Evolutionary conservation across 768 basidiomycete species (phyloP), one percentile per base, ranked within the genome.

Genomic region (Calocybe indica): DNA sequence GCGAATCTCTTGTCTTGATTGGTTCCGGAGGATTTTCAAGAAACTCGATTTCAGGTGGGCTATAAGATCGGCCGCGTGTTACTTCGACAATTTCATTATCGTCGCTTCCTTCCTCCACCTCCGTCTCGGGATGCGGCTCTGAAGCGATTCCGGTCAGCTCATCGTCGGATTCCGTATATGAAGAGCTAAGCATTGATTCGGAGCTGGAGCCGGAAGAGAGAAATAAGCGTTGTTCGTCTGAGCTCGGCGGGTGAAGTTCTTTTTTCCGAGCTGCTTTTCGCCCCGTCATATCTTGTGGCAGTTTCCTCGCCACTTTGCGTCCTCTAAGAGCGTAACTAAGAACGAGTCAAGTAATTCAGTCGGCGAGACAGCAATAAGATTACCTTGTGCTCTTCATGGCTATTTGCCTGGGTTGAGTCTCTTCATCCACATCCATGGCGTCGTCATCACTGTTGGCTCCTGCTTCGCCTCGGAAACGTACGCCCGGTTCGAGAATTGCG

Each of bases 31-130:
- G 53, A 31, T 38, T 45, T 7, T 50, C 47, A 7, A 60, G 55
- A 13, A 58, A 53, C 39, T 52, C 47, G 30, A 60, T 53, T 14
- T 56, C 57, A 13, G 46, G 46, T 2, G 54, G 51, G 39, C 49
- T 54, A 13, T 43, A 50, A 28, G 52, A 47, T 40, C 54, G 47
- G 35, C 47, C 37, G 37, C 49, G 47, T 7, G 42, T 14, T 31
- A 37, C 35, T 10, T 49, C 31, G 5, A 56, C 44, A 40, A 55
- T 44, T 15, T 47, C 50, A 2, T 51, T 48, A 38, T 44, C 50
- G 7, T 53, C 43, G 5, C 42, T 40, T 15, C 49, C 48, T 6
- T 51, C 47, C 8, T 34, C 34, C 22, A 45, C 33, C 14, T 44
- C 45, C 1, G 8, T 14, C 30, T 55, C 51, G 15, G 45, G 47